Evolutionary conservation across 2,329 filamentous ascomycete genomes (phyloP).

Genomic region (Verticillium nubilum): DNA sequence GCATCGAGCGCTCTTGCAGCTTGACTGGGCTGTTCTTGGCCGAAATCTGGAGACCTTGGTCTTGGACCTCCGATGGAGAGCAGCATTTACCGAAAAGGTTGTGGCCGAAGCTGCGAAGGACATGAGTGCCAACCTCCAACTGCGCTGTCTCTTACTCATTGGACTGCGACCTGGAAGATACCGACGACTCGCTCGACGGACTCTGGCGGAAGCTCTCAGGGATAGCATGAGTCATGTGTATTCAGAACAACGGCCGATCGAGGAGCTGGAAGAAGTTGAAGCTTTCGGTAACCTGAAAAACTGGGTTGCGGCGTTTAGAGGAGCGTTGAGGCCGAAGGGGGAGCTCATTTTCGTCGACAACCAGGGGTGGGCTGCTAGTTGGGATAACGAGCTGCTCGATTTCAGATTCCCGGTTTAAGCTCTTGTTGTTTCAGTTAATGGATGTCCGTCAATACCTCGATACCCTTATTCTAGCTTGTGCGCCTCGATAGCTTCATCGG

Average conservation of each 20-base stretch:
- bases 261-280: constrained; percentile 2
- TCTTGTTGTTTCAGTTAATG: no score
- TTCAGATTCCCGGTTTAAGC: no score
- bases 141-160: constrained; percentile 1
- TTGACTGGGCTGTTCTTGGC: background rate
- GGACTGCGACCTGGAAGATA: constrained; percentile 1
- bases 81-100: background rate
- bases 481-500: no score
- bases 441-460: no score
- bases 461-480: no score
- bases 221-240: background rate
- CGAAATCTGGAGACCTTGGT: background rate
- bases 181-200: background rate
- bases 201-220: background rate
- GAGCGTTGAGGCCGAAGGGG: constrained; percentile 6
- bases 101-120: background rate
- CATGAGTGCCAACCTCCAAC: background rate
- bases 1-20: background rate
- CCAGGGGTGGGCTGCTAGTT: no score
- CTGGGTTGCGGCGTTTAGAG: constrained; percentile 8
- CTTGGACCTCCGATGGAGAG: background rate
- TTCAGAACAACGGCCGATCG: background rate
- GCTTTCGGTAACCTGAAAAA: constrained; percentile 4
- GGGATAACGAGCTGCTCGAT: no score
- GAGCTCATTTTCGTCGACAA: constrained; percentile 7